phyloP scores from a whole-genome alignment of 2,329 filamentous ascomycete genomes.

The Curvularia lunata region DNA sequence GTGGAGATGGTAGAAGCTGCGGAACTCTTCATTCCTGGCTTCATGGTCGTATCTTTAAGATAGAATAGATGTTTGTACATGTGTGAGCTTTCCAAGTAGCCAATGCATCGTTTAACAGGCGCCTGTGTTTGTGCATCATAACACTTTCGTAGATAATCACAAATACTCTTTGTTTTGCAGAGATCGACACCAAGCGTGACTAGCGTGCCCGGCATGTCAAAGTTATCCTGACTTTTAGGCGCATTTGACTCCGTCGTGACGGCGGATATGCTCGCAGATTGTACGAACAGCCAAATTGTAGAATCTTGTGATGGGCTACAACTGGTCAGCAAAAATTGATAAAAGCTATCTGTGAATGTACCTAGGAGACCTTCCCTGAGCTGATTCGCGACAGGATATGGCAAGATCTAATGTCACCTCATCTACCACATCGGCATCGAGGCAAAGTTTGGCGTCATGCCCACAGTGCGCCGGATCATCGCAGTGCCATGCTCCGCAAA shows the following conservation, averaged over 20 bases:
- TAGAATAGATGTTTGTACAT: background rate
- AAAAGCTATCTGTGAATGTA: background rate
- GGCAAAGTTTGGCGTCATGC: slow-evolving; percentile 34
- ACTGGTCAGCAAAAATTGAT: background rate
- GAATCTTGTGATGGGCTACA: background rate
- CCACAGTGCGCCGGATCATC: slow-evolving; percentile 22
- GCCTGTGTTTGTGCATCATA: slow-evolving; percentile 9
- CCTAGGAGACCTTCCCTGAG: background rate
- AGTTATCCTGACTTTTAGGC: background rate
- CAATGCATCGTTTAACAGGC: slow-evolving; percentile 21
- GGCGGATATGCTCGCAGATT: background rate
- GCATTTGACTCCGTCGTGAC: background rate
- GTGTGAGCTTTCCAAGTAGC: slow-evolving; percentile 21
- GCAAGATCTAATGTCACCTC: slow-evolving; percentile 34
- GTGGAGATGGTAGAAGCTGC: background rate
- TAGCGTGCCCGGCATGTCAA: background rate
- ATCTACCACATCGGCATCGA: slow-evolving; percentile 25
- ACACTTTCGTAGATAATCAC: slow-evolving; percentile 27
- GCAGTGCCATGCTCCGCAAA: slow-evolving; percentile 33
- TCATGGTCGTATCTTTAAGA: background rate
- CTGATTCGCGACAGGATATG: slow-evolving; percentile 27
- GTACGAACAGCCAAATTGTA: slow-evolving; percentile 1
- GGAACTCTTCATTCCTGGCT: background rate
- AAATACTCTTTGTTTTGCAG: slow-evolving; percentile 32
- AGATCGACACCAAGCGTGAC: slow-evolving; percentile 22